A percentile compares a stretch with the other conserved stretches of the same genome.
Evolutionary conservation across 129 eudicot species (phyloP).

Genomic region (Artemisia annua): DNA sequence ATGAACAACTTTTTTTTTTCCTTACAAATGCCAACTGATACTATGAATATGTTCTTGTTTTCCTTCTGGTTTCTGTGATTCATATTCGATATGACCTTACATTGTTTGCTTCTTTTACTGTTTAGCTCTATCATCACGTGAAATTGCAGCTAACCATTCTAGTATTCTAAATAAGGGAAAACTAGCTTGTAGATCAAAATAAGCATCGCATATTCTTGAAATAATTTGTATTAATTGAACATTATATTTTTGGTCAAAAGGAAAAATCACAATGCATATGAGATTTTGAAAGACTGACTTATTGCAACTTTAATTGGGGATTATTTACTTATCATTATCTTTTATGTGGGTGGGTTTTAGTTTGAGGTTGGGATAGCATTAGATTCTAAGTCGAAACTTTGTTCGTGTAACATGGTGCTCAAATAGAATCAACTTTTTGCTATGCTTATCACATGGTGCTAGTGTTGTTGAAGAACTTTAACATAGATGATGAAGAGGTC

Average conservation of each 20-base stretch:
- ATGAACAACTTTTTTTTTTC: slow-evolving; percentile 29
- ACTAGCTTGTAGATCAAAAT: not conserved
- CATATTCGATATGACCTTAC: slow-evolving; percentile 60
- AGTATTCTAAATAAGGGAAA: not conserved
- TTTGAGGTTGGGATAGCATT: slow-evolving; percentile 41
- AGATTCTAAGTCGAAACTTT: slow-evolving; percentile 29
- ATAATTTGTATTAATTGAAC: not conserved
- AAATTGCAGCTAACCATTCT: not conserved
- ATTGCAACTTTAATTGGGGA: slow-evolving; percentile 20
- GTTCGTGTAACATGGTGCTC: slow-evolving; percentile 34
- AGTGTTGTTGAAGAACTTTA: slow-evolving; percentile 20
- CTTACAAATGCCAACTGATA: slow-evolving; percentile 54
- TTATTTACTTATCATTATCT: slow-evolving; percentile 21
- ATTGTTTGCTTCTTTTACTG: slow-evolving; percentile 10
- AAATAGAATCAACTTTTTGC: slow-evolving; percentile 39
- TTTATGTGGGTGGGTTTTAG: slow-evolving; percentile 35
- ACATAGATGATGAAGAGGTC: slow-evolving; percentile 21
- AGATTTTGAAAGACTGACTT: slow-evolving; percentile 6
- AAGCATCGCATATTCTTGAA: not conserved
- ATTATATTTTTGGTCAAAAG: slow-evolving; percentile 22
- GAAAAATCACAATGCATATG: slow-evolving; percentile 22
- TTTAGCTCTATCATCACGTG: slow-evolving; percentile 5
- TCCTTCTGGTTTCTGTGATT: slow-evolving; percentile 54
- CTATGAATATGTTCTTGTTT: slow-evolving; percentile 32
- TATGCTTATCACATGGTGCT: slow-evolving; percentile 37